phyloP scores from a whole-genome alignment of 1,284 basidiomycete genomes.

The Tetrapyrgos nigripes region DNA sequence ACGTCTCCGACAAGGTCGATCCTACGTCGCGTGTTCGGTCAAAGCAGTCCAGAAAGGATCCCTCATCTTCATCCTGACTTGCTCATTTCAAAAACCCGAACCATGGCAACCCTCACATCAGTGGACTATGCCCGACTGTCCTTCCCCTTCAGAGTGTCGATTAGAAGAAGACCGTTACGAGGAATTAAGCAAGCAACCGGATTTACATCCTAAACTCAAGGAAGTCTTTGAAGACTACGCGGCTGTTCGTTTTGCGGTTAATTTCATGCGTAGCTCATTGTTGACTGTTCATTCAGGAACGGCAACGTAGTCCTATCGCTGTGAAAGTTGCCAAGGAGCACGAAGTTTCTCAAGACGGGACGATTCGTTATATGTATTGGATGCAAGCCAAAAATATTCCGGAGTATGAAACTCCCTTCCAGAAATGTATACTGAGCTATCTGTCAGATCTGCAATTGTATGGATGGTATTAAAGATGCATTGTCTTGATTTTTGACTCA shows the following conservation, averaged over 20 bases:
- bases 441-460: slow-evolving; percentile 87
- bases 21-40: slow-evolving; percentile 78
- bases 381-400: slow-evolving; percentile 76
- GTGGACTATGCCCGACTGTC: slow-evolving; percentile 67
- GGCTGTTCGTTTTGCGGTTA: slow-evolving; percentile 41
- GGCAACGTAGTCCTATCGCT: slow-evolving; percentile 71
- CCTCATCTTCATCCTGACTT: slow-evolving; percentile 83
- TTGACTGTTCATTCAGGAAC: slow-evolving; percentile 53
- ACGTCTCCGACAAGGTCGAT: slow-evolving; percentile 80
- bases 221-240: slow-evolving; percentile 47
- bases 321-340: slow-evolving; percentile 58
- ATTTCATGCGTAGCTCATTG: background rate
- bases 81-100: slow-evolving; percentile 87
- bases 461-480: slow-evolving; percentile 27
- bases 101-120: slow-evolving; percentile 73
- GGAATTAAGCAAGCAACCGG: slow-evolving; percentile 39
- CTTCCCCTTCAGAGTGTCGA: slow-evolving; percentile 69
- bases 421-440: slow-evolving; percentile 91
- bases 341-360: slow-evolving; percentile 50
- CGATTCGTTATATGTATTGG: slow-evolving; percentile 75
- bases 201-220: slow-evolving; percentile 37
- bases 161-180: slow-evolving; percentile 59
- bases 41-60: slow-evolving; percentile 75
- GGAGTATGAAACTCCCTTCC: slow-evolving; percentile 73
- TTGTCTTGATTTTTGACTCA: slow-evolving; percentile 8